Evolutionary conservation across 2,329 filamentous ascomycete genomes (phyloP).

Genomic region (Calonectria ilicicola): DNA sequence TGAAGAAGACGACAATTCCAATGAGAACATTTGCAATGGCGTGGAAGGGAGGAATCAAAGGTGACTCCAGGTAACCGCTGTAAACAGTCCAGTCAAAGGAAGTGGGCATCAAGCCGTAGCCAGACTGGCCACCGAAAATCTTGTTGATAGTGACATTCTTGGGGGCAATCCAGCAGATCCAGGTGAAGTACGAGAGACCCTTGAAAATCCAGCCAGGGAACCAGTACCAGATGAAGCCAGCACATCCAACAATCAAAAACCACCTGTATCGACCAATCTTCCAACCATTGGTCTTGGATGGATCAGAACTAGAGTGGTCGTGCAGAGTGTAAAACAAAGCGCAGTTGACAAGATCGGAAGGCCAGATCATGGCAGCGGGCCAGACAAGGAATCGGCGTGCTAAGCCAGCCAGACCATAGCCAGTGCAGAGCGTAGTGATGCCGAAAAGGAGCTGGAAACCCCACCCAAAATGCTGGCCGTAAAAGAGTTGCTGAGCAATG

Average conservation of each 20-base stretch:
- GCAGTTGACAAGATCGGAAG: conserved; percentile 65
- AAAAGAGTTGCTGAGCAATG: conserved; percentile 66
- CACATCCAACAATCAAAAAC: conserved; percentile 68
- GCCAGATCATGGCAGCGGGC: conserved; percentile 71
- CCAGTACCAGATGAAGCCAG: conserved; percentile 68
- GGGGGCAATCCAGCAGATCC: conserved; percentile 72
- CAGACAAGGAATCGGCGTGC: conserved; percentile 65
- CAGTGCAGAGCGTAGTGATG: conserved; percentile 67
- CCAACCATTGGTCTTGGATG: conserved; percentile 69
- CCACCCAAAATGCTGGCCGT: conserved; percentile 66
- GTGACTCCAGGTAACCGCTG: conserved; percentile 62
- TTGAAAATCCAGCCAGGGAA: conserved; percentile 73
- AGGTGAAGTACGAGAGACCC: conserved; percentile 72
- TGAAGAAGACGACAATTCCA: conserved; percentile 67
- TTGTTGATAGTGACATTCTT: conserved; percentile 71
- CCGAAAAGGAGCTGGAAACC: conserved; percentile 67
- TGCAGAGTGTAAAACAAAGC: conserved; percentile 63
- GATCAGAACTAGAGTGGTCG: conserved; percentile 59
- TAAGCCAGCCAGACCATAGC: conserved; percentile 68
- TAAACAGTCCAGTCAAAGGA: conserved; percentile 67
- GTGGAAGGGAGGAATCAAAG: conserved; percentile 64
- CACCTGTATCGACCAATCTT: conserved; percentile 71
- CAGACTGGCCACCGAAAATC: conserved; percentile 70
- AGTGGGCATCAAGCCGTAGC: conserved; percentile 70
- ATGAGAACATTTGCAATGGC: conserved; percentile 67